Base-by-base conservation (phyloP, 441 rosid genomes). In the Bocquillonia castaneifolia region DNA sequence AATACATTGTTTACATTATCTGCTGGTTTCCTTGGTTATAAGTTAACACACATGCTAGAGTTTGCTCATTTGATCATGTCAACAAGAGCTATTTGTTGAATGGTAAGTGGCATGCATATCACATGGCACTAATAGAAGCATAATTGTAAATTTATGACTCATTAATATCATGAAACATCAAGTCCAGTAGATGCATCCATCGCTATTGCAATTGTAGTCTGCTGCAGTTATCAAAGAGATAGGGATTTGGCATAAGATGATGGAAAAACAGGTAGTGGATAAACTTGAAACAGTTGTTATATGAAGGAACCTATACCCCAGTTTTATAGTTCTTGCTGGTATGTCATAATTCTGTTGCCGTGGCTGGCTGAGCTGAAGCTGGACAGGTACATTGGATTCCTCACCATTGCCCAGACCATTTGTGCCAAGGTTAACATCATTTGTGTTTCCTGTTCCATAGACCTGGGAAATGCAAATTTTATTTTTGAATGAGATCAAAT, bases 331-430 rank as follows among this genome's bases (percentile, higher is more conserved):
- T 67, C 77, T 80, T 45, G 79, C 23, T 51, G 85, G 81, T 58
- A 84, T 74, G 72, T 89, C 84, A 1, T 78, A 78, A 66, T 70
- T 81, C 64, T 79, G 82, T 62, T 82, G 88, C 71, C 80, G 84
- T 68, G 97, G 96, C 81, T 93, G 98, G 83, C 97, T 89, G 67
- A 87, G 94, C 80, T 89, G 96, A 82, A 93, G 97, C 70, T 80
- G 79, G 67, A 89, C 86, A 68, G 84, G 90, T 68, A 67, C 83
- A 70, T 75, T 76, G n/a, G 81, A 78, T 75, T 84, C 94, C 68
- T 85, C 91, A 59, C 66, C 81, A 63, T 62, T 77, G 67, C 60
- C 74, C 64, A 72, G 77, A 74, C 80, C 83, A 73, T 83, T 84
- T 66, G 77, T 77, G 63, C 77, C 79, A 67, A 82, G 74, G 68